A percentile compares a stretch with the other conserved stretches of the same genome.
Evolutionary conservation across 108 stramenopile genomes (phyloP).

Genomic region (Cyclotella atomus): DNA sequence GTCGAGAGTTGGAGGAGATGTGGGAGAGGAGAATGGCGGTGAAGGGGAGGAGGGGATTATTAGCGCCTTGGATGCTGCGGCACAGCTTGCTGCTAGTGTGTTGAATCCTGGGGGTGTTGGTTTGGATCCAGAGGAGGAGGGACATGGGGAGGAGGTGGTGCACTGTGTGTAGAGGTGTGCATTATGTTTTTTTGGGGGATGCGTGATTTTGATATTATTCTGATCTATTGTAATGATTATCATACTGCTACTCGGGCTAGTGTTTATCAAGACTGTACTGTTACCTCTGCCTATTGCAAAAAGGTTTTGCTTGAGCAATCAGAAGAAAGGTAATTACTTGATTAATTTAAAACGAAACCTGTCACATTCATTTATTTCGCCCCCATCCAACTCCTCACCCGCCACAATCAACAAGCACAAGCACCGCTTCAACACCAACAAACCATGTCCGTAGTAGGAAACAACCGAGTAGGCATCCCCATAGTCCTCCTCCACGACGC

Average conservation of each 20-base stretch:
- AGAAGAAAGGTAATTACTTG: too few species aligned
- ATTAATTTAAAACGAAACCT: too few species aligned
- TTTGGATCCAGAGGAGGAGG: not conserved
- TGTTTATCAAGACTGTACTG: not conserved
- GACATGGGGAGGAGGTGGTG: not conserved
- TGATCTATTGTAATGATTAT: not conserved
- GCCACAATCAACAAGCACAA: too few species aligned
- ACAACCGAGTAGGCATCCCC: conserved; percentile 90
- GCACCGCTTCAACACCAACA: too few species aligned
- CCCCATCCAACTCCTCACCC: not conserved
- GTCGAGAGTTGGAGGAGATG: too few species aligned
- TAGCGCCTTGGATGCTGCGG: conserved; percentile 64
- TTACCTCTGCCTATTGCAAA: not conserved
- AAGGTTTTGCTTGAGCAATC: too few species aligned
- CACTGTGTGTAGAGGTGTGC: not conserved
- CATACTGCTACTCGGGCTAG: not conserved
- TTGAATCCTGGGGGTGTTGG: not conserved
- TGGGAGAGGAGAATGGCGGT: too few species aligned
- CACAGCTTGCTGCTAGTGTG: conserved; percentile 56
- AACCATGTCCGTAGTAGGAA: conserved; percentile 88
- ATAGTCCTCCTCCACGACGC: conserved; percentile 90
- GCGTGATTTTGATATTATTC: not conserved
- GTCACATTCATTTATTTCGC: too few species aligned
- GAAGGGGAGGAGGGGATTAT: not conserved
- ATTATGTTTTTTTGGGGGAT: not conserved